phyloP scores from a whole-genome alignment of 306 rosid species.

The Prunus padus region DNA sequence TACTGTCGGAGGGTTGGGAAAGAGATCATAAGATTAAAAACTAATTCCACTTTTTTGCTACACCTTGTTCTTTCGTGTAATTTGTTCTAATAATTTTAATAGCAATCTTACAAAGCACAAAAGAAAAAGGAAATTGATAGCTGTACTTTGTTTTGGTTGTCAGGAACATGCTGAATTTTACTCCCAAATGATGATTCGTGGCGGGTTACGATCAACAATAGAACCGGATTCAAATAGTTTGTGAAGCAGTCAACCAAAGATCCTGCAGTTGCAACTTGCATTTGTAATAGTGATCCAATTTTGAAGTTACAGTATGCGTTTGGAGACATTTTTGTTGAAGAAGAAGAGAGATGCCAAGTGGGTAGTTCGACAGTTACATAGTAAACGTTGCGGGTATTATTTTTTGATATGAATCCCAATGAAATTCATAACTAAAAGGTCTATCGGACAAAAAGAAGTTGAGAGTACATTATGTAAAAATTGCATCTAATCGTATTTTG shows the following conservation, averaged over 20 bases:
- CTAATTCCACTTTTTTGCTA: not conserved
- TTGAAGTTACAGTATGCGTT: not conserved
- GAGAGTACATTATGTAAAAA: no score
- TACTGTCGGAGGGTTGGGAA: not conserved
- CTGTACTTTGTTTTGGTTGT: not conserved
- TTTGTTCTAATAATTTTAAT: not conserved
- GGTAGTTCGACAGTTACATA: not conserved
- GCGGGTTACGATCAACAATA: slow-evolving; percentile 16
- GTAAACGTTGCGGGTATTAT: not conserved
- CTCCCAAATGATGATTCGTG: slow-evolving; percentile 21
- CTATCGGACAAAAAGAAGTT: no score
- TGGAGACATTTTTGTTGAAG: slow-evolving; percentile 1
- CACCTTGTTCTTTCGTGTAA: not conserved
- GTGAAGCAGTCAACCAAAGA: not conserved
- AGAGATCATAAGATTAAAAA: not conserved
- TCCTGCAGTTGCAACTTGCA: not conserved
- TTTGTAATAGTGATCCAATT: not conserved
- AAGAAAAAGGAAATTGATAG: not conserved
- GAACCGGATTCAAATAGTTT: slow-evolving; percentile 16
- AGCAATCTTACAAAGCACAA: no score
- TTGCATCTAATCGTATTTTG: not conserved
- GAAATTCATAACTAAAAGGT: not conserved
- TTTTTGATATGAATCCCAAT: not conserved
- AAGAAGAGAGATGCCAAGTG: not conserved
- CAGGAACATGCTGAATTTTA: slow-evolving; percentile 24